Conservation (phyloP, 2,329 filamentous ascomycete genomes). For the Blastomyces silverae region DNA sequence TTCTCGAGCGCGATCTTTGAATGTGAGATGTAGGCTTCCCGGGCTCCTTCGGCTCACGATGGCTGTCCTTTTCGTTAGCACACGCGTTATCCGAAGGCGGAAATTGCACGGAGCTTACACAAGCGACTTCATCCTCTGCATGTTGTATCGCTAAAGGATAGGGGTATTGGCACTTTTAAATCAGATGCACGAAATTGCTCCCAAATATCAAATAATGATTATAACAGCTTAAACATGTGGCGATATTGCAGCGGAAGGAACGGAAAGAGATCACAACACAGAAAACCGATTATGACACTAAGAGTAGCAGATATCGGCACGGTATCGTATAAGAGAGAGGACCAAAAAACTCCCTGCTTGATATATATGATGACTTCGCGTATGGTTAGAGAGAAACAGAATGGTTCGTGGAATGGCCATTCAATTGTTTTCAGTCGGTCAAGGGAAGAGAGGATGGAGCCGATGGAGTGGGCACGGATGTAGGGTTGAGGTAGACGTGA, state of each 20-base stretch:
- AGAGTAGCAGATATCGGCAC: not conserved
- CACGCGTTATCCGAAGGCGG: not conserved
- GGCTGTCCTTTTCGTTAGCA: not conserved
- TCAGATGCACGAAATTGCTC: not conserved
- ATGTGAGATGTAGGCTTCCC: not conserved
- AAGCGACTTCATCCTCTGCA: slow-evolving; percentile 3
- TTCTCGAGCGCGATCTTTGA: not conserved
- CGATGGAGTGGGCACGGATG: not conserved
- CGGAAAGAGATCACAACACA: not conserved
- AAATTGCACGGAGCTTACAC: not conserved
- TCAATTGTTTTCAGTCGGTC: not conserved
- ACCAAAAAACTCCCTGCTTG: not conserved
- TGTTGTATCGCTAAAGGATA: not conserved
- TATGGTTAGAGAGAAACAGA: not conserved
- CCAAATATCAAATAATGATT: not conserved
- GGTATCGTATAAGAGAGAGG: not conserved
- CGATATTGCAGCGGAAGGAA: not conserved
- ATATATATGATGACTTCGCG: not conserved
- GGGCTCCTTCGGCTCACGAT: not conserved
- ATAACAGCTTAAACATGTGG: not conserved
- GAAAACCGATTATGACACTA: not conserved
- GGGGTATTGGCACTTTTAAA: not conserved
- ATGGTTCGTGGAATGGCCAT: not conserved
- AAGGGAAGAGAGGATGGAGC: not conserved
- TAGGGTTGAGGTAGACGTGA: not conserved